Conservation (phyloP, 2,329 filamentous ascomycete genomes). For the Coleophoma cylindrospora region DNA sequence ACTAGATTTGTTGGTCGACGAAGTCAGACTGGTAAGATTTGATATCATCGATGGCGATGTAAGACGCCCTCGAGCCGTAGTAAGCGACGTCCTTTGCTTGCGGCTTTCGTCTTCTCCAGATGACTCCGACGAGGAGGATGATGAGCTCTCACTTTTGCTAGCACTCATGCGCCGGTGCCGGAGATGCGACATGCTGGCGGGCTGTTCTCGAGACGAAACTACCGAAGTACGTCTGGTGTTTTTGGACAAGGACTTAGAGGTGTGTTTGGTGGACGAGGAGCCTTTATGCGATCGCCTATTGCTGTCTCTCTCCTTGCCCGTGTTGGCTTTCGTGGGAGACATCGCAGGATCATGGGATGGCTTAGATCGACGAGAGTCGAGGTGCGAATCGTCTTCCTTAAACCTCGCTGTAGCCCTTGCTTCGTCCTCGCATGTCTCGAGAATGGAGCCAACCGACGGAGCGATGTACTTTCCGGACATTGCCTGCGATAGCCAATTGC, state of each 20-base stretch:
- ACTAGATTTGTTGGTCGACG: constrained; percentile 28
- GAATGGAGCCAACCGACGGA: constrained; percentile 21
- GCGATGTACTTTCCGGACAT: constrained; percentile 22
- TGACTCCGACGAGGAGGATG: constrained; percentile 11
- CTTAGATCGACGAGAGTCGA: constrained; percentile 8
- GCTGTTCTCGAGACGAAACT: constrained; percentile 9
- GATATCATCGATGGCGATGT: constrained; percentile 28
- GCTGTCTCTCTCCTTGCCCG: constrained; percentile 16
- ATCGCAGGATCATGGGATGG: constrained; percentile 12
- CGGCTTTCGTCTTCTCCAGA: constrained; percentile 15
- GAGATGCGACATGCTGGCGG: constrained; percentile 7
- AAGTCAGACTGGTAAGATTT: constrained; percentile 23
- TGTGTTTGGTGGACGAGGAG: constrained; percentile 8
- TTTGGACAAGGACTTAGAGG: constrained; percentile 13
- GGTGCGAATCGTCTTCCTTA: constrained; percentile 7
- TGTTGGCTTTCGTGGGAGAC: constrained; percentile 13
- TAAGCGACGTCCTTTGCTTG: constrained; percentile 18
- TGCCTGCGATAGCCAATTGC: too few species aligned
- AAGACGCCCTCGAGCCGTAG: constrained; percentile 18
- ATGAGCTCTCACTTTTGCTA: constrained; percentile 14
- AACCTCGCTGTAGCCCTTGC: constrained; percentile 12
- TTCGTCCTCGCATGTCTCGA: constrained; percentile 23
- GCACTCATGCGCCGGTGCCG: constrained; percentile 13
- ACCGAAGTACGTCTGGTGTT: constrained; percentile 10
- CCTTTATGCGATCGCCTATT: constrained; percentile 15